phyloP scores from a whole-genome alignment of 495 filamentous ascomycete genomes.

The Neurospora sp. region DNA sequence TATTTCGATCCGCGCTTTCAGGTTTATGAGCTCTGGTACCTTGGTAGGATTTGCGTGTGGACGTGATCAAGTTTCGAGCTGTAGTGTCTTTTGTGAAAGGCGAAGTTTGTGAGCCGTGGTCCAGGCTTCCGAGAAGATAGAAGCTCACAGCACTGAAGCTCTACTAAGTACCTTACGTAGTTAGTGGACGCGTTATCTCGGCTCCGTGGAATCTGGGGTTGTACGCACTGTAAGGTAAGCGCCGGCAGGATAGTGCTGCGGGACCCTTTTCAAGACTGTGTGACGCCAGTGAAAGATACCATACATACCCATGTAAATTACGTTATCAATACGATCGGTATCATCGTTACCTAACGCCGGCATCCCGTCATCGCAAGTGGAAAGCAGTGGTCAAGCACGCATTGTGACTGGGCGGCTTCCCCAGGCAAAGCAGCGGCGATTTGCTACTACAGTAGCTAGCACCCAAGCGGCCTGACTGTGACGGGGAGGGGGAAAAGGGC shows the following conservation, averaged over 20 bases:
- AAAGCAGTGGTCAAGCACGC: not conserved
- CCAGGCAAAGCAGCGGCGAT: not conserved
- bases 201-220: not conserved
- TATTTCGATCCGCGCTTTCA: not conserved
- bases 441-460: not conserved
- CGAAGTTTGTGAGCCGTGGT: not conserved
- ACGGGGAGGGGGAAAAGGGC: not conserved
- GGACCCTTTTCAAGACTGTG: not conserved
- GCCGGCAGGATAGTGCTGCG: not conserved
- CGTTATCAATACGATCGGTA: not conserved
- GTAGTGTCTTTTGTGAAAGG: not conserved
- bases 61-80: not conserved
- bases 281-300: not conserved
- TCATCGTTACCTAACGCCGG: not conserved
- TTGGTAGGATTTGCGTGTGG: not conserved
- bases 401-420: not conserved
- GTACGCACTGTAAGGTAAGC: not conserved
- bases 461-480: not conserved
- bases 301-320: not conserved
- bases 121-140: not conserved
- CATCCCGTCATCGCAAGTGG: not conserved
- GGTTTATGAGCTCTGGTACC: not conserved
- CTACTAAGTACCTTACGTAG: too few species aligned
- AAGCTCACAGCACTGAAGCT: not conserved
- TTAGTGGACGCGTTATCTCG: not conserved